Percentiles rank a stretch among this genome's conserved stretches.
Conservation (phyloP, 768 basidiomycete species). For the Hebeloma cylindrosporum region DNA sequence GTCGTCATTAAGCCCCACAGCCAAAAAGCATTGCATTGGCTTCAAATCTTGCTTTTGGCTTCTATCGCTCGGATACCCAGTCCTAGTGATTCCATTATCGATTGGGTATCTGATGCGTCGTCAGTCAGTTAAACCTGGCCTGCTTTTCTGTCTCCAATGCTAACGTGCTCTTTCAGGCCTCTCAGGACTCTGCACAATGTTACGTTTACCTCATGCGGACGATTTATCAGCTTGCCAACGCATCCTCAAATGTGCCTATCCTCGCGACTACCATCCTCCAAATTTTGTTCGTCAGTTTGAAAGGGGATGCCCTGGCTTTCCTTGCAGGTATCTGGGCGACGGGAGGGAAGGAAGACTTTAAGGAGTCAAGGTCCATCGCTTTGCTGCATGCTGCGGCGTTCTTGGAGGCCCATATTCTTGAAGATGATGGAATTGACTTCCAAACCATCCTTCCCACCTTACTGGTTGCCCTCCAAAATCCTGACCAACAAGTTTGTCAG, state of each 20-base stretch:
- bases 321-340: conserved; percentile 69
- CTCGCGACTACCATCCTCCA: conserved; percentile 61
- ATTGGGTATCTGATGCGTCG: conserved; percentile 50
- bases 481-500: conserved; percentile 41
- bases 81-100: conserved; percentile 40
- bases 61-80: conserved; percentile 49
- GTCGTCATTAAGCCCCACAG: conserved; percentile 62
- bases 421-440: conserved; percentile 65
- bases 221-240: conserved; percentile 69
- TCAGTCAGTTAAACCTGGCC: conserved; percentile 30
- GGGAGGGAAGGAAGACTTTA: conserved; percentile 23
- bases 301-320: conserved; percentile 74
- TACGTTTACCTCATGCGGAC: conserved; percentile 63
- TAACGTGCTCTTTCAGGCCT: conserved; percentile 12
- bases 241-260: conserved; percentile 44
- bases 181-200: conserved; percentile 27
- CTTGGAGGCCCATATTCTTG: conserved; percentile 64
- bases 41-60: conserved; percentile 59
- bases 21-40: conserved; percentile 49
- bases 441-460: conserved; percentile 75
- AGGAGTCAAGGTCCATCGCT: conserved; percentile 49
- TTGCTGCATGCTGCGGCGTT: conserved; percentile 80
- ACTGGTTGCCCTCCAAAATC: conserved; percentile 57
- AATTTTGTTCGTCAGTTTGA: conserved; percentile 64
- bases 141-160: background rate